These are phyloP conservation scores for Phytophthora hybrid DNA, from an alignment of 352 stramenopile species.

Conservation along the genomic window DNA sequence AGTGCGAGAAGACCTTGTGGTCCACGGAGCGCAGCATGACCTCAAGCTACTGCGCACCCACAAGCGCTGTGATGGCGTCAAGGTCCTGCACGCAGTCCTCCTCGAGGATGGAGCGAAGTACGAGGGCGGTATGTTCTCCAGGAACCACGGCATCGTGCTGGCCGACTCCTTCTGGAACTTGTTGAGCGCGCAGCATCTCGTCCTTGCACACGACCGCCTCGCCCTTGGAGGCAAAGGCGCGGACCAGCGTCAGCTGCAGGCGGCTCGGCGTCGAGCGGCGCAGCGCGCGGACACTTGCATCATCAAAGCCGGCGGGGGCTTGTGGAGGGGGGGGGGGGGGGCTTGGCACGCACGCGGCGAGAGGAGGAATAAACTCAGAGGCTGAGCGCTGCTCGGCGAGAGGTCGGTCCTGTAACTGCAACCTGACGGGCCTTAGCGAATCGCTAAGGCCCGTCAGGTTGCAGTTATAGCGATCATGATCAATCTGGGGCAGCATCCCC, in stretches of 20 bases:
- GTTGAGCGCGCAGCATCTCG: slow-evolving; percentile 64
- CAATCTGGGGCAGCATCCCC: too few species aligned
- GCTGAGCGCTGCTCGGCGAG: too few species aligned
- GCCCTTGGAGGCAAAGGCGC: slow-evolving; percentile 31
- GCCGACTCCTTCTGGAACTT: slow-evolving; percentile 77
- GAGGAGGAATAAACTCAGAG: slow-evolving; percentile 14
- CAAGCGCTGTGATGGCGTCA: slow-evolving; percentile 86
- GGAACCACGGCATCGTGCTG: slow-evolving; percentile 83
- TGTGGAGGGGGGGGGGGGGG: not conserved
- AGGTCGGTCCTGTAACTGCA: slow-evolving; percentile 7
- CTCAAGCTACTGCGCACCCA: slow-evolving; percentile 80
- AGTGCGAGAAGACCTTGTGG: slow-evolving; percentile 84
- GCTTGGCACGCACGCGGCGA: slow-evolving; percentile 17
- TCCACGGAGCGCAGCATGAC: slow-evolving; percentile 84
- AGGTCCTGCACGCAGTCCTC: slow-evolving; percentile 87
- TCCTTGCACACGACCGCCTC: slow-evolving; percentile 41
- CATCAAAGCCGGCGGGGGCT: slow-evolving; percentile 16
- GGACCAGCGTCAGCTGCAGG: slow-evolving; percentile 12
- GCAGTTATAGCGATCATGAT: too few species aligned
- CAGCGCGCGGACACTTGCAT: slow-evolving; percentile 27
- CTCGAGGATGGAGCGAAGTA: slow-evolving; percentile 91
- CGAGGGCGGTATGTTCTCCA: slow-evolving; percentile 90
- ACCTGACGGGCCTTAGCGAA: not conserved
- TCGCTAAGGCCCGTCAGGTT: too few species aligned
- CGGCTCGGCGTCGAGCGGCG: slow-evolving; percentile 4